Evolutionary conservation across 495 filamentous ascomycete species (phyloP).

Genomic region (Hyaloscypha bicolor): DNA sequence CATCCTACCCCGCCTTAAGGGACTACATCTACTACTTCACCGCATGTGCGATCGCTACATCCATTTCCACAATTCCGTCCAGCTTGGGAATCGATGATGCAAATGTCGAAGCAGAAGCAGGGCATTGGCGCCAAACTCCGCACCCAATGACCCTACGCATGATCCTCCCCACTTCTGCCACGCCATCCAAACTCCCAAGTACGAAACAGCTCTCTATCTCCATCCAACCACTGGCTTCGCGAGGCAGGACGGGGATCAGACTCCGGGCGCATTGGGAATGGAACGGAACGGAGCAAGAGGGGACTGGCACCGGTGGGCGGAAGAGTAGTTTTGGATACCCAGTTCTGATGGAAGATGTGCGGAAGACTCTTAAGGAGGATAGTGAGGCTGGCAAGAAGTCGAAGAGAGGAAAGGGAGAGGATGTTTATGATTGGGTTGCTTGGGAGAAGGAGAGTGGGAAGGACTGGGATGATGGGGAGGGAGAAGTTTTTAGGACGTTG

Average conservation of each 20-base stretch:
- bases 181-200: not conserved
- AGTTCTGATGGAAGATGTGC: not conserved
- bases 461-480: constrained; percentile 12
- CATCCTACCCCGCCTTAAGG: constrained; percentile 4
- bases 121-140: not conserved
- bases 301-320: not conserved
- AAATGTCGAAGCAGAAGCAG: not conserved
- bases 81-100: not conserved
- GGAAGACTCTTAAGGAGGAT: not conserved
- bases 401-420: constrained; percentile 16
- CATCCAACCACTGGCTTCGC: not conserved
- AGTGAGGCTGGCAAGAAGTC: not conserved
- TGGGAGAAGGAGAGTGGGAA: constrained; percentile 1
- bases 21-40: constrained; percentile 31
- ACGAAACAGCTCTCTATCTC: constrained; percentile 9
- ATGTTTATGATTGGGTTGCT: constrained; percentile 27
- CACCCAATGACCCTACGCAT: not conserved
- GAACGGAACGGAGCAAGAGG: not conserved
- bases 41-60: constrained; percentile 22
- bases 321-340: not conserved
- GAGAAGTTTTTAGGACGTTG: not conserved
- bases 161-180: not conserved
- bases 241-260: not conserved
- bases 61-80: not conserved
- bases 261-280: constrained; percentile 1